Conservation (phyloP, 495 filamentous ascomycete genomes). For the Pseudevernia furfuracea region DNA sequence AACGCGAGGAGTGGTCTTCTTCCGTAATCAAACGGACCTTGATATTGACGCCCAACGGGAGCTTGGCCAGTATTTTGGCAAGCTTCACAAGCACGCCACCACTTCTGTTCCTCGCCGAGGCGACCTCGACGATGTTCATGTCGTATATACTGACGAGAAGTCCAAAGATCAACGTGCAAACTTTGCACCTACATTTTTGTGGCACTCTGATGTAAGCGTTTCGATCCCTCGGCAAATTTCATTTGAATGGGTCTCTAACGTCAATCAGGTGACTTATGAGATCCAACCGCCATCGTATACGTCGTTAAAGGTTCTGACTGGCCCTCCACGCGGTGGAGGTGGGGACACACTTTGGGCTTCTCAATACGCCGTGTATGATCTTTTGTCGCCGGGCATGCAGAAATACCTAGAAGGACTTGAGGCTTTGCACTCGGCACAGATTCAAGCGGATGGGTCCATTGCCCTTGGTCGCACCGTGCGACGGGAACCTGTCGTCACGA, state of each 20-base stretch:
- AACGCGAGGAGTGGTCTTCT: constrained; percentile 65
- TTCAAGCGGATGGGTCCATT: constrained; percentile 59
- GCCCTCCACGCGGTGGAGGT: constrained; percentile 59
- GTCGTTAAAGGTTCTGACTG: constrained; percentile 59
- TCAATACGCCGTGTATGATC: constrained; percentile 65
- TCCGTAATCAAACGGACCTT: constrained; percentile 59
- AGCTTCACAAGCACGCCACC: constrained; percentile 57
- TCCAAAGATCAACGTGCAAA: constrained; percentile 50
- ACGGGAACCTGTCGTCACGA: constrained; percentile 54
- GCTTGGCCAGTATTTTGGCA: constrained; percentile 60
- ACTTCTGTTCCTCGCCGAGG: constrained; percentile 50
- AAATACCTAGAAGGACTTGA: constrained; percentile 62
- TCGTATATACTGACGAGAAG: constrained; percentile 58
- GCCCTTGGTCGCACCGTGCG: constrained; percentile 56
- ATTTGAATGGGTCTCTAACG: not conserved
- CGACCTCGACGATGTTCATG: constrained; percentile 61
- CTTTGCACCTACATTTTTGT: constrained; percentile 46
- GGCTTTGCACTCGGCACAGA: constrained; percentile 63
- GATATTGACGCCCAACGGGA: constrained; percentile 60
- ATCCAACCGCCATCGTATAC: constrained; percentile 73
- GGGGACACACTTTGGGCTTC: constrained; percentile 73
- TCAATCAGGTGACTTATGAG: constrained; percentile 57
- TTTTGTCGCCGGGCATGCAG: constrained; percentile 60
- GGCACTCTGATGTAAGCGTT: constrained; percentile 52
- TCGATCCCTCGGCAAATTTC: too few species aligned